Base-by-base conservation (phyloP, 2,329 filamentous ascomycete genomes). In the Seiridium unicorne region DNA sequence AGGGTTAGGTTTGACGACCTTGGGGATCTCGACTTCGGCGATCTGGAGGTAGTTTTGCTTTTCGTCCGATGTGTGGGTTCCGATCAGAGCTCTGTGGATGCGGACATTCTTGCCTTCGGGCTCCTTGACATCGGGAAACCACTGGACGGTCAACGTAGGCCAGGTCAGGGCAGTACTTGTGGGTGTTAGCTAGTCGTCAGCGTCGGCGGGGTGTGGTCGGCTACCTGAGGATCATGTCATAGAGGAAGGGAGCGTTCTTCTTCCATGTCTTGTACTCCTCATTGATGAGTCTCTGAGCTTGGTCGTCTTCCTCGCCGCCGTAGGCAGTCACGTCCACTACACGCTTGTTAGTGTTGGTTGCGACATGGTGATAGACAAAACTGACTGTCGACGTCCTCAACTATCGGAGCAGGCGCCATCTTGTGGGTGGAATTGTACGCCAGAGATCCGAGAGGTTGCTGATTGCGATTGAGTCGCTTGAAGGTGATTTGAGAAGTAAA, bases 231-330 rank as follows among this genome's bases (percentile, higher is more conserved):
- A 99, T 95, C 87, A 97, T 92, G 75, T 99, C 95, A 76, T 99
- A 99, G 69, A 99, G 89, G 73, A 98, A 98, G 3, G 95, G 93
- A 65, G 91, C 92, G 78, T 99, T 99, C 83, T 99, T 99, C 84
- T 99, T 99, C 95, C 95, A 99, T 66, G 94, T 97, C 77, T 99
- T 99, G 85, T 99, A 99, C 76, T 99, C 95, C 81, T 99, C 95
- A 69, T 98, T 98, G 77, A 98, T 93, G 62, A 96, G 83, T 77
- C 96, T 93, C 77, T 96, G 90, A 72, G 91, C 88, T 66, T 86
- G 78, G 72, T 91, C 83, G n/a, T 53, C 49, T 66, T 86, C 79
- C 73, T 89, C 83, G 61, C 91, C 88, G 57, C 93, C 89, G 62
- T 87, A 83, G 51, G 82, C 58, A 73, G 69, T 77, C 76, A 81